Conservation (phyloP, 129 eudicot species). For the Erigeron canadensis region DNA sequence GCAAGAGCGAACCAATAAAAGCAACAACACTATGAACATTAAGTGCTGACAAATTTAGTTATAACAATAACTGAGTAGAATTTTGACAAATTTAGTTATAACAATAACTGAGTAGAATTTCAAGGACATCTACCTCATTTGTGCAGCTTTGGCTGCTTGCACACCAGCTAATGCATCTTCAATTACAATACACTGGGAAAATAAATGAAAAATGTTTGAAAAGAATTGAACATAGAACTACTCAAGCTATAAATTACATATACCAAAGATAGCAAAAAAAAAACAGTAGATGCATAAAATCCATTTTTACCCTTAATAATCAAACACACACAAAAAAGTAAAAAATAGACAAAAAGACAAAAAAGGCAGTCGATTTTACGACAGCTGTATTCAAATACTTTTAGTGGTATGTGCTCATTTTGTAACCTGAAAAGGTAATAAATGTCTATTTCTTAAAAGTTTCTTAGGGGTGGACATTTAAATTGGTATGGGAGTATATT, state of each 20-base stretch:
- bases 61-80: not conserved
- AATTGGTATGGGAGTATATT: no score
- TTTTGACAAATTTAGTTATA: constrained; percentile 7
- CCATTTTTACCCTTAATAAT: no score
- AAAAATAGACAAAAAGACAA: no score
- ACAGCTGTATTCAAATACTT: no score
- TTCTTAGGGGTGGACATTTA: no score
- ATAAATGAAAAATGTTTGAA: constrained; percentile 1
- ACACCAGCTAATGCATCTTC: constrained; percentile 99
- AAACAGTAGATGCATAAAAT: no score
- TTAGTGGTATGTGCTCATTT: no score
- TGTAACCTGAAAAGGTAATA: no score
- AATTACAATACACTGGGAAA: constrained; percentile 81
- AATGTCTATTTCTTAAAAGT: no score
- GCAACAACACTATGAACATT: constrained; percentile 1
- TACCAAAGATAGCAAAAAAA: not conserved
- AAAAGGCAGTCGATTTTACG: no score
- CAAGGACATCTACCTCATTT: constrained; percentile 66
- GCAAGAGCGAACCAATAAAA: not conserved
- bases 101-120: not conserved
- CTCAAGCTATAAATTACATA: not conserved
- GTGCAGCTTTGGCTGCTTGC: constrained; percentile 92
- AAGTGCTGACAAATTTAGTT: constrained; percentile 12
- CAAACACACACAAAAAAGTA: no score
- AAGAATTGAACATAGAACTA: constrained; percentile 7